These are phyloP conservation scores for Globisporangium splendens DNA, from an alignment of 352 stramenopile genomes.

Conservation along the genomic window DNA sequence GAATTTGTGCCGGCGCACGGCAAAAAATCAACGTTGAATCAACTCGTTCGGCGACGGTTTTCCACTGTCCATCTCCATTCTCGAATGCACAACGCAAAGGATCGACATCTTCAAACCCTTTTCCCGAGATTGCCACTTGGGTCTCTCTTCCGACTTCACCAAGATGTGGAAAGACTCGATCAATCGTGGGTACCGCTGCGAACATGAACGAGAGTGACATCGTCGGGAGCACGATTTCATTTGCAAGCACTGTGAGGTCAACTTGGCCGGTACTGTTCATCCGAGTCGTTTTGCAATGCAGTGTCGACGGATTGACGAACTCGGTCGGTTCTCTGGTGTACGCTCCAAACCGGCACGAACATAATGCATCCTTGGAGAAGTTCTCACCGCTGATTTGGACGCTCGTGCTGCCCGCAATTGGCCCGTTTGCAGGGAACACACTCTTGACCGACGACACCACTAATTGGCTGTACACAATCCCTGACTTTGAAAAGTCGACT, in stretches of 20 bases:
- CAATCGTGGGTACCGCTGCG: background rate
- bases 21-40: conserved; percentile 9
- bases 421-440: conserved; percentile 5
- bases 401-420: background rate
- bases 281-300: background rate
- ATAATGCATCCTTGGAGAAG: conserved; percentile 6
- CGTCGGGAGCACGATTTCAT: background rate
- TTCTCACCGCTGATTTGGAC: conserved; percentile 5
- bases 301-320: background rate
- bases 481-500: conserved; percentile 5
- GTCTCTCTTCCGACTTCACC: conserved; percentile 4
- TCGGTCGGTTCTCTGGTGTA: background rate
- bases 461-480: background rate
- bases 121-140: conserved; percentile 1
- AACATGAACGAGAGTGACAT: conserved; percentile 8
- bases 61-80: conserved; percentile 4
- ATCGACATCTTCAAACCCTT: conserved; percentile 4
- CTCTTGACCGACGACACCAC: background rate
- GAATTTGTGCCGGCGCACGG: background rate
- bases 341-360: conserved; percentile 5
- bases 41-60: background rate
- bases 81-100: conserved; percentile 6
- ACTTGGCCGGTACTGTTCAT: background rate
- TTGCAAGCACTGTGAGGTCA: conserved; percentile 5
- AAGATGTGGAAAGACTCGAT: conserved; percentile 1